These are phyloP conservation scores for Leccinellum luteum DNA, from an alignment of 768 basidiomycete genomes.

Conservation along the genomic window DNA sequence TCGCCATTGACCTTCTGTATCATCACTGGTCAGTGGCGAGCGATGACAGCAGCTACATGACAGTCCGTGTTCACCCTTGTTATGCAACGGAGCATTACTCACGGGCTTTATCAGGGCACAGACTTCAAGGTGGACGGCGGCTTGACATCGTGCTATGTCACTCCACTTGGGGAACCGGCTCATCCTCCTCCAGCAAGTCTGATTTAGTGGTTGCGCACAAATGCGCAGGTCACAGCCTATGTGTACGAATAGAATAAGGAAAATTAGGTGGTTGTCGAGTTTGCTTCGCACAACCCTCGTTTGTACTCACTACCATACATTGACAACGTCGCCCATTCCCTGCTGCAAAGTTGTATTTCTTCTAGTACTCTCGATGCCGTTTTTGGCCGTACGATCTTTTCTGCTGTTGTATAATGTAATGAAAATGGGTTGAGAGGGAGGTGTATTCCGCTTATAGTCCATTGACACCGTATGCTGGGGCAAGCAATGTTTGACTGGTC, in stretches of 20 bases:
- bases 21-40: slow-evolving; percentile 62
- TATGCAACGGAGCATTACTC: slow-evolving; percentile 1
- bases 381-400: neutral
- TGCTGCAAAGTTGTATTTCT: neutral
- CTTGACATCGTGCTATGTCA: slow-evolving; percentile 89
- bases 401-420: neutral
- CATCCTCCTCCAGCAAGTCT: slow-evolving; percentile 73
- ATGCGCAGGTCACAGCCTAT: neutral
- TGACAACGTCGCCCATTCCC: neutral
- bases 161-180: slow-evolving; percentile 73
- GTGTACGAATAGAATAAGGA: neutral
- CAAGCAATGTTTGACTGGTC: neutral
- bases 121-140: slow-evolving; percentile 98
- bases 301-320: neutral
- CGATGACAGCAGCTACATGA: slow-evolving; percentile 95
- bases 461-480: neutral
- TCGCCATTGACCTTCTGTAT: slow-evolving; percentile 4
- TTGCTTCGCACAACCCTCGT: neutral
- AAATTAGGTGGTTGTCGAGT: neutral
- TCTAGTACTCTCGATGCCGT: neutral
- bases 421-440: neutral
- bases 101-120: slow-evolving; percentile 52
- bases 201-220: slow-evolving; percentile 21
- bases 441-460: neutral
- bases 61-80: slow-evolving; percentile 48